phyloP scores from a whole-genome alignment of 148 eudicot species.

The Rhododendron henanense region DNA sequence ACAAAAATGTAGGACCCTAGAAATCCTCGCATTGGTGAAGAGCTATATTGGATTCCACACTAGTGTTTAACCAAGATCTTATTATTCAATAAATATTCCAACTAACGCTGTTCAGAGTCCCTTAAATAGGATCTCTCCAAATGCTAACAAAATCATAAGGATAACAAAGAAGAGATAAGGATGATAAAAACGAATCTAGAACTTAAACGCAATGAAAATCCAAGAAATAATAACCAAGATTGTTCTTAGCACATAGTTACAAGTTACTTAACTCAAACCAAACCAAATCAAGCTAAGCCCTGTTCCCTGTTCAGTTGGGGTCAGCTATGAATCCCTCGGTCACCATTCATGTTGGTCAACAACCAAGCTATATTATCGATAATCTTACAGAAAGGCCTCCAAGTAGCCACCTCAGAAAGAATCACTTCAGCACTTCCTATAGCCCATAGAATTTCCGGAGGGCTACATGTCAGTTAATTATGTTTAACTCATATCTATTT shows the following conservation, averaged over 20 bases:
- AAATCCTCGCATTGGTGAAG: neutral
- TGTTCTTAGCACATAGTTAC: neutral
- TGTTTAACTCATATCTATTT: neutral
- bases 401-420: neutral
- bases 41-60: neutral
- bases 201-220: neutral
- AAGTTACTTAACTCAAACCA: neutral
- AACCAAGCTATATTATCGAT: neutral
- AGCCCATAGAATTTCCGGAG: neutral
- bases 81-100: neutral
- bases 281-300: neutral
- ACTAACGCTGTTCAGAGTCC: neutral
- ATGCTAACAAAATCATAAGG: neutral
- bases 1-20: neutral
- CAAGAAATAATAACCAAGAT: neutral
- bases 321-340: neutral
- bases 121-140: neutral
- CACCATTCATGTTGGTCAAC: neutral
- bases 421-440: neutral
- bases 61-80: neutral
- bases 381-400: neutral
- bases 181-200: neutral
- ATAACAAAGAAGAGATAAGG: neutral
- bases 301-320: neutral
- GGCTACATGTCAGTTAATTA: neutral